Evolutionary conservation across 371 early-diverging fungal species (phyloP).

Genomic region (Funneliformis caledonium): DNA sequence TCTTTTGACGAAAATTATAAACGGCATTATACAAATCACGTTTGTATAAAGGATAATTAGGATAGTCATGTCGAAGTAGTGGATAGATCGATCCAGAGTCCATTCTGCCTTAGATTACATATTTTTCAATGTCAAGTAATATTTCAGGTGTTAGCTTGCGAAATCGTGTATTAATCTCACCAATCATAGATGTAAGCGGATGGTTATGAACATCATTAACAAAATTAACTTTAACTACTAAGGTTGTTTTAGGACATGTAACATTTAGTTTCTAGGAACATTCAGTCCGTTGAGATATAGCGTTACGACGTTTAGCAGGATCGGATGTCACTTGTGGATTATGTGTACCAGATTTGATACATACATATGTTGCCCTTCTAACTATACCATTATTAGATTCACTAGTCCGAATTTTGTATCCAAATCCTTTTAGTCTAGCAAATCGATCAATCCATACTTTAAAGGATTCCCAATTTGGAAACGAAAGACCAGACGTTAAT

Average conservation of each 20-base stretch:
- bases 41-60: background rate
- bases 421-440: background rate
- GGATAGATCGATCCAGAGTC: background rate
- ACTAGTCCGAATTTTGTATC: background rate
- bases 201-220: background rate
- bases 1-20: background rate
- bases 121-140: background rate
- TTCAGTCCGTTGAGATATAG: background rate
- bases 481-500: background rate
- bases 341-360: background rate
- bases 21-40: background rate
- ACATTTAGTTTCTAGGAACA: background rate
- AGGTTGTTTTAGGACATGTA: background rate
- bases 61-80: background rate
- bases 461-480: background rate
- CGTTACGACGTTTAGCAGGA: background rate
- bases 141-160: background rate
- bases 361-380: background rate
- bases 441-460: background rate
- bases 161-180: background rate
- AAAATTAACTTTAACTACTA: background rate
- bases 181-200: background rate
- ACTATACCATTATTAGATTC: background rate
- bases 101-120: background rate
- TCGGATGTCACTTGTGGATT: background rate